Evolutionary conservation across 805 yeast species (phyloP).

Genomic region (Sugiyamaella valdiviana): DNA sequence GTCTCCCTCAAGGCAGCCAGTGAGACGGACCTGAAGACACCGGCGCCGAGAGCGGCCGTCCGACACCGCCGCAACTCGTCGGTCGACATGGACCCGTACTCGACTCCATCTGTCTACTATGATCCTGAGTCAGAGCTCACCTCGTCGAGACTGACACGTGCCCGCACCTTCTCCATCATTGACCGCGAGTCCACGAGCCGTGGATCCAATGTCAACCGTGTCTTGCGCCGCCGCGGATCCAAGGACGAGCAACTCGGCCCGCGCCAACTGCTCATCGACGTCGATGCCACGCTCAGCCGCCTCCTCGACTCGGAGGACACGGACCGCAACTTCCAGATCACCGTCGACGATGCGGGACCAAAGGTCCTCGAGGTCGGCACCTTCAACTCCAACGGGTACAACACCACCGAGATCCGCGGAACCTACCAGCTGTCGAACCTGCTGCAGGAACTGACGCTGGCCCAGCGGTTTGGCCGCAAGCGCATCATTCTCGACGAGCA

Average conservation of each 20-base stretch:
- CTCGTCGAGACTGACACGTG: slow-evolving; percentile 41
- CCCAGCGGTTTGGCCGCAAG: slow-evolving; percentile 70
- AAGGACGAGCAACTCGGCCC: slow-evolving; percentile 22
- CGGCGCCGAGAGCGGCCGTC: no score
- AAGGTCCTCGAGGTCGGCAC: slow-evolving; percentile 77
- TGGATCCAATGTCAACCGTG: slow-evolving; percentile 8
- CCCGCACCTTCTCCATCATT: slow-evolving; percentile 6
- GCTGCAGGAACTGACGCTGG: slow-evolving; percentile 82
- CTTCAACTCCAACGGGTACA: slow-evolving; percentile 75
- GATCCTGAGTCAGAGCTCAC: slow-evolving; percentile 39
- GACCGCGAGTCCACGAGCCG: not conserved
- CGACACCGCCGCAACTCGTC: slow-evolving; percentile 10
- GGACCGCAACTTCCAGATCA: slow-evolving; percentile 75
- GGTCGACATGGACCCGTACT: slow-evolving; percentile 49
- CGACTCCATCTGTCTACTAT: slow-evolving; percentile 63
- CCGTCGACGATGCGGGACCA: slow-evolving; percentile 80
- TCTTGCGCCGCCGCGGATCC: slow-evolving; percentile 16
- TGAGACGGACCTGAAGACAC: no score
- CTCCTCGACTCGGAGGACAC: slow-evolving; percentile 76
- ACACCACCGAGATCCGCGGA: slow-evolving; percentile 68
- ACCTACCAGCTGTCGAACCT: slow-evolving; percentile 84
- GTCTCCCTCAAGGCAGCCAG: no score
- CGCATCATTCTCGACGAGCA: slow-evolving; percentile 78
- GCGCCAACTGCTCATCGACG: slow-evolving; percentile 65
- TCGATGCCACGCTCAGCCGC: slow-evolving; percentile 63